phyloP scores from a whole-genome alignment of 176 grass and related monocot species.

The Cymbopogon citratus region DNA sequence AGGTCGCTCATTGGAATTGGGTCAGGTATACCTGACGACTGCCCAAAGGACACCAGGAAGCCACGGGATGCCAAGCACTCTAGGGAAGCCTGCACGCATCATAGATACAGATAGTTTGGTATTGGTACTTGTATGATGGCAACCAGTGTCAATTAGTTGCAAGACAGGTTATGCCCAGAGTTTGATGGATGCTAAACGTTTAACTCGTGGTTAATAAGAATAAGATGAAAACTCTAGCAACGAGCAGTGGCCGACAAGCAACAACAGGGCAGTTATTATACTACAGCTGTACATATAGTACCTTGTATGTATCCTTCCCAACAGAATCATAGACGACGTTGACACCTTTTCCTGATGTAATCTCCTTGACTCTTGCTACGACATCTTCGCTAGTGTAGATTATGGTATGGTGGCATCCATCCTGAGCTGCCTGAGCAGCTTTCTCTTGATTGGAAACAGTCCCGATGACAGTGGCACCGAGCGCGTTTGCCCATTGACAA shows the following conservation, averaged over 20 bases:
- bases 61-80: constrained; percentile 45
- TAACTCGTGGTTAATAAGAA: not conserved
- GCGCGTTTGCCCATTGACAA: constrained; percentile 87
- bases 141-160: not conserved
- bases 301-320: constrained; percentile 87
- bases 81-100: constrained; percentile 46
- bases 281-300: not conserved
- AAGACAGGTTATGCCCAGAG: not conserved
- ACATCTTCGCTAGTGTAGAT: constrained; percentile 80
- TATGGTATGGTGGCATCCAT: constrained; percentile 78
- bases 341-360: constrained; percentile 74
- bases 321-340: constrained; percentile 89
- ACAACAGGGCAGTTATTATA: not conserved
- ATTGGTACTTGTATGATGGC: not conserved
- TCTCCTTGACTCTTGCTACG: constrained; percentile 68
- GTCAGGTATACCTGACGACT: constrained; percentile 57
- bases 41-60: constrained; percentile 63
- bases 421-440: constrained; percentile 61
- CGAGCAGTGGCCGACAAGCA: not conserved
- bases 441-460: constrained; percentile 88
- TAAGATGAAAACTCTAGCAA: not conserved
- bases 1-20: constrained; percentile 45
- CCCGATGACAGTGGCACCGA: constrained; percentile 85
- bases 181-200: not conserved
- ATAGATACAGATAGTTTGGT: not conserved